Evolutionary conservation across 2,329 filamentous ascomycete species (phyloP).

Genomic region (Diaporthe eres): DNA sequence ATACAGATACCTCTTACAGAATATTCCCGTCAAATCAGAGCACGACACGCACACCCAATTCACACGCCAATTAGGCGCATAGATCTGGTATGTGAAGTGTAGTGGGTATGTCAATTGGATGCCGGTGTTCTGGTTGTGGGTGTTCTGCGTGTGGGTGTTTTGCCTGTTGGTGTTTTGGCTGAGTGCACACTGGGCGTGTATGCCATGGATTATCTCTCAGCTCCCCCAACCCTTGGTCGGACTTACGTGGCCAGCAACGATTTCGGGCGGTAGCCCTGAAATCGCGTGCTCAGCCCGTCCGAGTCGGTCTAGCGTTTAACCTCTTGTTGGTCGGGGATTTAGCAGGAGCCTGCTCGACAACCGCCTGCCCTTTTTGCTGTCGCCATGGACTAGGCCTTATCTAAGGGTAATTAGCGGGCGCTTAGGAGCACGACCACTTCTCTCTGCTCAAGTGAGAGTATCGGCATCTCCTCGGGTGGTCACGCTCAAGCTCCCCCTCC

Average conservation of each 20-base stretch:
- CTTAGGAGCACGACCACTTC: background rate
- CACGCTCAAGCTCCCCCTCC: too few relatives aligned
- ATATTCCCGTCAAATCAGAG: too few relatives aligned
- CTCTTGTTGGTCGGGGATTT: background rate
- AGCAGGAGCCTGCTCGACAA: background rate
- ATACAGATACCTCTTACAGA: too few relatives aligned
- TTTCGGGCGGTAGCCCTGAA: background rate
- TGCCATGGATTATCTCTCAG: background rate
- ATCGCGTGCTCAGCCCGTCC: background rate
- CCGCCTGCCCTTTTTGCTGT: background rate
- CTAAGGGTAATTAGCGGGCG: background rate
- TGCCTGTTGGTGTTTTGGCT: too few relatives aligned
- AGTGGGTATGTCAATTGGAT: too few relatives aligned
- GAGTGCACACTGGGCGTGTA: too few relatives aligned
- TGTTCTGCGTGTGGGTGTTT: too few relatives aligned
- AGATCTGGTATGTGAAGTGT: too few relatives aligned
- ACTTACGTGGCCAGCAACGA: background rate
- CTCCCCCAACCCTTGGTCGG: background rate
- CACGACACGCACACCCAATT: too few relatives aligned
- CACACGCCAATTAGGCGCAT: too few relatives aligned
- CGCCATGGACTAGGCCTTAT: background rate
- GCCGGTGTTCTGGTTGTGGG: too few relatives aligned
- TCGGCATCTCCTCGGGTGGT: constrained; percentile 1
- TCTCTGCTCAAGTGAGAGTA: too few relatives aligned
- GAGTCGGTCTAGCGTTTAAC: background rate